phyloP scores from a whole-genome alignment of 2,329 filamentous ascomycete genomes.

The Penicillium olsonii region DNA sequence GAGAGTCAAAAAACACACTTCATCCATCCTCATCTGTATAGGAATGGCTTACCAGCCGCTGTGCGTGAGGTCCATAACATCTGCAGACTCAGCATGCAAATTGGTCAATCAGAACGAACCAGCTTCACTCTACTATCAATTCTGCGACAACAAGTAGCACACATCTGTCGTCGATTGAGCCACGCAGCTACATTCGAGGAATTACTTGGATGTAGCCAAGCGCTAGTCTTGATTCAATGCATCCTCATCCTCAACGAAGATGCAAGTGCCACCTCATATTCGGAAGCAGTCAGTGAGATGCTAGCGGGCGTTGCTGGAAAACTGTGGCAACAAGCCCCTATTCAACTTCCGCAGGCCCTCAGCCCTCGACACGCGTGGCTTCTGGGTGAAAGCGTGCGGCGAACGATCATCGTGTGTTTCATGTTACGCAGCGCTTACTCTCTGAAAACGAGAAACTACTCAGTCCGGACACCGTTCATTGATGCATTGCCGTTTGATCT shows the following conservation, averaged over 20 bases:
- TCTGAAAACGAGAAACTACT: conserved; percentile 26
- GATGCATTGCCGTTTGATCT: conserved; percentile 32
- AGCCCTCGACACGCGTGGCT: conserved; percentile 33
- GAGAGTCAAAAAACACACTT: conserved; percentile 24
- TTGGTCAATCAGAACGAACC: not conserved
- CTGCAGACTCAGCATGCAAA: conserved; percentile 19
- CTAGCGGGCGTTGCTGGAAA: conserved; percentile 19
- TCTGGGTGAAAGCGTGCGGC: conserved; percentile 33
- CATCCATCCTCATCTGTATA: conserved; percentile 27
- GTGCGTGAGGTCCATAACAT: conserved; percentile 22
- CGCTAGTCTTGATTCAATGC: conserved; percentile 28
- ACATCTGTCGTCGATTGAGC: conserved; percentile 13
- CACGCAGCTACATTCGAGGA: conserved; percentile 23
- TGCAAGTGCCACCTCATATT: conserved; percentile 7
- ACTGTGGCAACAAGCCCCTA: conserved; percentile 29
- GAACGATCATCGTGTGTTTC: conserved; percentile 34
- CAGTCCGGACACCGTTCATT: conserved; percentile 31
- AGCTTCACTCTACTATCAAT: conserved; percentile 6
- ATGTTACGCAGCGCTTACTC: conserved; percentile 35
- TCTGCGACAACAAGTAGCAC: conserved; percentile 13
- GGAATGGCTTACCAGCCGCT: conserved; percentile 3
- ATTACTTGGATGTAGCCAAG: conserved; percentile 26
- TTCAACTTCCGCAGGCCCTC: conserved; percentile 24
- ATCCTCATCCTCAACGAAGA: conserved; percentile 22
- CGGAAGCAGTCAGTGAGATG: conserved; percentile 18